A percentile compares a stretch with the other conserved stretches of the same genome.
Evolutionary conservation across 1,139 yeast species (phyloP).

Genomic region (Scheffersomyces insectosa): DNA sequence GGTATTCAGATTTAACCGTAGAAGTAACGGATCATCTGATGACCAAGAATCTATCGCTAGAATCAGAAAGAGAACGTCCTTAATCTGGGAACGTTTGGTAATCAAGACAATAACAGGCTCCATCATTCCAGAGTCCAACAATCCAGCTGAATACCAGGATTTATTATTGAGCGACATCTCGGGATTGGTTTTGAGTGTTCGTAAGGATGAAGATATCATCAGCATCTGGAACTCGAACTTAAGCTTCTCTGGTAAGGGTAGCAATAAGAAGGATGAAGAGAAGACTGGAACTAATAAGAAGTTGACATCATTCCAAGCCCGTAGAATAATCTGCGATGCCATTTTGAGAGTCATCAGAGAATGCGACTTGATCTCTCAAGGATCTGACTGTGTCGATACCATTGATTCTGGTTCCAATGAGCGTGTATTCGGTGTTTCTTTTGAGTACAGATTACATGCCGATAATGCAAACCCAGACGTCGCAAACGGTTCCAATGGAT

Average conservation of each 20-base stretch:
- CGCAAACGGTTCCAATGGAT: conserved; percentile 6
- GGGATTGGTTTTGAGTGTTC: conserved; percentile 53
- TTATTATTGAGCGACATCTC: conserved; percentile 47
- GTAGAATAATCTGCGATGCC: conserved; percentile 52
- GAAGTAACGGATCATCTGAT: conserved; percentile 12
- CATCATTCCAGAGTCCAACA: conserved; percentile 35
- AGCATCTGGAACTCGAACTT: conserved; percentile 57
- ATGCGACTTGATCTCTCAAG: conserved; percentile 44
- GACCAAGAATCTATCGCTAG: conserved; percentile 14
- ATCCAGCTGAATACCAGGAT: conserved; percentile 31
- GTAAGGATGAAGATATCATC: conserved; percentile 51
- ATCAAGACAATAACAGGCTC: conserved; percentile 47
- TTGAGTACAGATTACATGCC: conserved; percentile 47
- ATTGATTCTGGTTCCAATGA: conserved; percentile 39
- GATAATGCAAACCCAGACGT: conserved; percentile 27
- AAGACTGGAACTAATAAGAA: conserved; percentile 20
- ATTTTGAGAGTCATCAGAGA: conserved; percentile 49
- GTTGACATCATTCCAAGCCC: conserved; percentile 46
- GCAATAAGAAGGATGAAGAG: conserved; percentile 19
- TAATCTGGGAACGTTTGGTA: conserved; percentile 56
- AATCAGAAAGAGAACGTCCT: conserved; percentile 38
- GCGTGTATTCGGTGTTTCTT: conserved; percentile 45
- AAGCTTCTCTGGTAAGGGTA: conserved; percentile 24
- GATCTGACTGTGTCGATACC: conserved; percentile 32
- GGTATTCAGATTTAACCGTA: conserved; percentile 54